A percentile compares a stretch with the other conserved stretches of the same genome.
phyloP scores from a whole-genome alignment of 2,329 filamentous ascomycete species.

The Phyllosticta citrichinensis region DNA sequence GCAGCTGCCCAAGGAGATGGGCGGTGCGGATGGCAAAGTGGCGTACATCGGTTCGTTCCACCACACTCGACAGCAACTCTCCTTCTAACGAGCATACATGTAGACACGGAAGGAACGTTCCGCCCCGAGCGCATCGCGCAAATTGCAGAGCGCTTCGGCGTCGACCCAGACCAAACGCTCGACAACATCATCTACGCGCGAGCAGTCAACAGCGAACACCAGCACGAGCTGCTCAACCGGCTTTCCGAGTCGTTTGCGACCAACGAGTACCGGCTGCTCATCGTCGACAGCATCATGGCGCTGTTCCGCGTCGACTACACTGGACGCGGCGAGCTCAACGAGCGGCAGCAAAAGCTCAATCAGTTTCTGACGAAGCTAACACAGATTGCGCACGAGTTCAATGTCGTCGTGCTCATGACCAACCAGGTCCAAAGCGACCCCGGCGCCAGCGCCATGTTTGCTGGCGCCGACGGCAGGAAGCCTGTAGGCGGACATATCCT shows the following conservation, averaged over 20 bases:
- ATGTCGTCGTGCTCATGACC: conserved; percentile 47
- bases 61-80: background rate
- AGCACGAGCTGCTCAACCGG: conserved; percentile 53
- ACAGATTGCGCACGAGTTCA: conserved; percentile 61
- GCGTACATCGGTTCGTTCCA: conserved; percentile 47
- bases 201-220: conserved; percentile 56
- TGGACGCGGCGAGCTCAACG: conserved; percentile 57
- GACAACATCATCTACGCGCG: conserved; percentile 60
- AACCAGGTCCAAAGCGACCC: conserved; percentile 65
- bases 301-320: conserved; percentile 58
- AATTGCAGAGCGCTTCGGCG: conserved; percentile 56
- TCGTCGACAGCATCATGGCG: conserved; percentile 62
- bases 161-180: conserved; percentile 48
- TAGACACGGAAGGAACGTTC: conserved; percentile 52
- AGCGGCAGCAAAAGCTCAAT: conserved; percentile 58
- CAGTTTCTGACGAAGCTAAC: conserved; percentile 54
- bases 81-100: conserved; percentile 19
- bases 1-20: conserved; percentile 49
- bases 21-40: conserved; percentile 58
- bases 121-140: conserved; percentile 56
- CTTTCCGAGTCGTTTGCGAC: conserved; percentile 51
- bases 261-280: conserved; percentile 55
- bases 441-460: conserved; percentile 57
- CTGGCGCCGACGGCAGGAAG: conserved; percentile 57
- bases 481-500: conserved; percentile 59